Evolutionary conservation across 768 basidiomycete species (phyloP).

Genomic region (Tulasnella sp.): DNA sequence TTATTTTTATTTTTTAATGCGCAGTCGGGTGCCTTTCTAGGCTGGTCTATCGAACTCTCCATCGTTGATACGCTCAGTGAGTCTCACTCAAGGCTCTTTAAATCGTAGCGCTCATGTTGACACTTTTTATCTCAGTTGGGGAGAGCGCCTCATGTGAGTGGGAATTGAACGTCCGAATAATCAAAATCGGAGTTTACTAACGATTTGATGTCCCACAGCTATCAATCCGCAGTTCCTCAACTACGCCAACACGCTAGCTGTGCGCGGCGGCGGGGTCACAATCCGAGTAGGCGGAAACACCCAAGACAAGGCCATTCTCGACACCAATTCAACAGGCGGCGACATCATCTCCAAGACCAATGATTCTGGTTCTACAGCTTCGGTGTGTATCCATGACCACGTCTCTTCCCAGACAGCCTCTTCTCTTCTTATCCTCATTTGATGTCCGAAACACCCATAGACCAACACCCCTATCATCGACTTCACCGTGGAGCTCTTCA

Average conservation of each 20-base stretch:
- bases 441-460: conserved; percentile 34
- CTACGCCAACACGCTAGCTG: conserved; percentile 34
- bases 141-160: no score
- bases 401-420: not conserved
- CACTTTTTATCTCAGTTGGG: not conserved
- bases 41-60: conserved; percentile 55
- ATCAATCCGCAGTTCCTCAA: conserved; percentile 39
- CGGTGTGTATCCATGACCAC: not conserved
- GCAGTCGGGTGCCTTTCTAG: conserved; percentile 42
- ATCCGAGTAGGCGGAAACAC: conserved; percentile 44
- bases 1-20: not conserved
- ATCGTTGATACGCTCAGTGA: conserved; percentile 41
- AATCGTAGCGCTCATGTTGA: not conserved
- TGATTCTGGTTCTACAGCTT: not conserved
- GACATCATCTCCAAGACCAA: conserved; percentile 10
- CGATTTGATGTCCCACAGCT: not conserved
- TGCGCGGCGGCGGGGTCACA: conserved; percentile 33
- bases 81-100: conserved; percentile 21
- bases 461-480: conserved; percentile 62
- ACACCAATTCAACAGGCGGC: conserved; percentile 1
- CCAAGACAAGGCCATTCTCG: conserved; percentile 30
- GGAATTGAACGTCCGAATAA: no score
- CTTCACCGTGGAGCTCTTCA: conserved; percentile 55
- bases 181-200: not conserved
- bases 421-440: not conserved